These are phyloP conservation scores for Talaromyces sp. DNA, from an alignment of 2,329 filamentous ascomycete species.

Conservation along the genomic window DNA sequence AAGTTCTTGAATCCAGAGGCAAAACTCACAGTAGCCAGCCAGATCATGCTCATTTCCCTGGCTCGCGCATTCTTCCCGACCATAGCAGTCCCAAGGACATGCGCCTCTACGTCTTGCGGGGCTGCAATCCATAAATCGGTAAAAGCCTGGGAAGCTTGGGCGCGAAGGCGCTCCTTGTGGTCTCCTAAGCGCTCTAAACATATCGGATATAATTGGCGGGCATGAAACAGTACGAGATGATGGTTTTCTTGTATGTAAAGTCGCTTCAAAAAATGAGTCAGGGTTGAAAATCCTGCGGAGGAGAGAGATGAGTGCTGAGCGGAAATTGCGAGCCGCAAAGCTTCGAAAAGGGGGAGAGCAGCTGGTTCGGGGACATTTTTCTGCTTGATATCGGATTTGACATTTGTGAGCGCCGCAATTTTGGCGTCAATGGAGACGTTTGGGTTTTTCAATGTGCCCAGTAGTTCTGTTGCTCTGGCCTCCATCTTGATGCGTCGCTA, in stretches of 20 bases:
- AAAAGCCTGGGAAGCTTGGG: conserved; percentile 70
- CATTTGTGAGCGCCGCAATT: conserved; percentile 64
- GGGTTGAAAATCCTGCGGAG: conserved; percentile 79
- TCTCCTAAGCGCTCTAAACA: conserved; percentile 85
- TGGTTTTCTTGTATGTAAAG: conserved; percentile 80
- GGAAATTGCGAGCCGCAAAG: conserved; percentile 68
- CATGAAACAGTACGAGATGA: conserved; percentile 65
- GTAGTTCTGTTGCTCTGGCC: conserved; percentile 52
- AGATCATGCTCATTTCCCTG: conserved; percentile 80
- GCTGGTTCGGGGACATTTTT: conserved; percentile 75
- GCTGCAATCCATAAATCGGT: conserved; percentile 71
- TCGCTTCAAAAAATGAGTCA: conserved; percentile 83
- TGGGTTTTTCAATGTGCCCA: conserved; percentile 56
- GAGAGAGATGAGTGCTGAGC: conserved; percentile 75
- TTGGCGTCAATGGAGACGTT: conserved; percentile 68
- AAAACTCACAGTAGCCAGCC: conserved; percentile 68
- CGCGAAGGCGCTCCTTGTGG: conserved; percentile 77
- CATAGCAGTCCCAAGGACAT: conserved; percentile 74
- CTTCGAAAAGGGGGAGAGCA: conserved; percentile 75
- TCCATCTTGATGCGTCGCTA: conserved; percentile 46
- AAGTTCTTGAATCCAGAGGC: not conserved
- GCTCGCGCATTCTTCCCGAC: conserved; percentile 75
- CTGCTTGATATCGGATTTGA: conserved; percentile 90
- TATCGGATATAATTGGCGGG: conserved; percentile 66
- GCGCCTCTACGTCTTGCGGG: conserved; percentile 71